A percentile compares a stretch with the other conserved stretches of the same genome.
Conservation (phyloP, 257 asterid genomes). For the Solanum chilense region DNA sequence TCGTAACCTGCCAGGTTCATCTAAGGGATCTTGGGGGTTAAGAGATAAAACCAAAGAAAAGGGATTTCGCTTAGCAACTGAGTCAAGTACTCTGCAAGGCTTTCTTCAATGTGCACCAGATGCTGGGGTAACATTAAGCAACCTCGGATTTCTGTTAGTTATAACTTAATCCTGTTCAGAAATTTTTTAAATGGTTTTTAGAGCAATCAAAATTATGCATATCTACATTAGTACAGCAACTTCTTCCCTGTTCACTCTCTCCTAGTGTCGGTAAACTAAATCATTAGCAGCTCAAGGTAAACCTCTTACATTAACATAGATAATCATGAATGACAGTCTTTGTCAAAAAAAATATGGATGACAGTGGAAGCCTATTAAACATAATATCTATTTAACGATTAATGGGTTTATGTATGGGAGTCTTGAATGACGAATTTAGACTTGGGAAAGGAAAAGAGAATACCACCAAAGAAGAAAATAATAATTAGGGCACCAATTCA, state of each 20-base stretch:
- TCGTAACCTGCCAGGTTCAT: constrained; percentile 29
- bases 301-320: neutral
- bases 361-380: neutral
- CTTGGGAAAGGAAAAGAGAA: neutral
- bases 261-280: neutral
- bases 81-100: constrained; percentile 53
- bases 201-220: neutral
- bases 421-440: neutral
- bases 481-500: neutral
- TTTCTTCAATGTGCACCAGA: constrained; percentile 72
- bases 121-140: constrained; percentile 51
- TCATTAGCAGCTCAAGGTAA: neutral
- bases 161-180: neutral
- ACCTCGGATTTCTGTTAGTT: neutral
- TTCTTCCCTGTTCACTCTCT: neutral
- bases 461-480: neutral
- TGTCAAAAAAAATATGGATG: neutral
- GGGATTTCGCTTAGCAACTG: constrained; percentile 71
- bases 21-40: constrained; percentile 21
- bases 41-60: constrained; percentile 31
- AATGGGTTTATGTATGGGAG: neutral
- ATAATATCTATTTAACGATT: neutral
- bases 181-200: neutral
- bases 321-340: neutral
- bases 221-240: neutral